A percentile compares a stretch with the other conserved stretches of the same genome.
These are phyloP conservation scores for Candida sakaeoensis DNA, from an alignment of 805 yeast species.

Conservation along the genomic window DNA sequence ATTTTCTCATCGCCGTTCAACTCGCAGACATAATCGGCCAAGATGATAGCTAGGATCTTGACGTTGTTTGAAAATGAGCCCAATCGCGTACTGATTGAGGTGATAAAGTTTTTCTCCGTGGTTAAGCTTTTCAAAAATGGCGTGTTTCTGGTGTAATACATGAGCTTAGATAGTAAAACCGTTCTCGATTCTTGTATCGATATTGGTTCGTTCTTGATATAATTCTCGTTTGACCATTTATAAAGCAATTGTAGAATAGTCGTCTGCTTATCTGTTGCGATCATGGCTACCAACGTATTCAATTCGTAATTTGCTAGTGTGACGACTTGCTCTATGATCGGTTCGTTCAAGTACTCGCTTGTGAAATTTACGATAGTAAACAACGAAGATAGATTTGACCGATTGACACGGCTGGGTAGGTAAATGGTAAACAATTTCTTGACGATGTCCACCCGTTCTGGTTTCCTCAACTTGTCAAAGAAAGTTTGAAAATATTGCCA, in stretches of 20 bases:
- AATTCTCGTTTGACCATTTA: constrained; percentile 24
- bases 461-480: constrained; percentile 19
- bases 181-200: constrained; percentile 47
- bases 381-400: constrained; percentile 15
- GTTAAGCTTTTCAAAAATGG: constrained; percentile 27
- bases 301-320: constrained; percentile 19
- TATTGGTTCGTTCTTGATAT: constrained; percentile 38
- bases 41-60: constrained; percentile 51
- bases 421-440: constrained; percentile 15
- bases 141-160: constrained; percentile 14
- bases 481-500: constrained; percentile 20
- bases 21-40: constrained; percentile 51
- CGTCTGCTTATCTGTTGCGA: constrained; percentile 7
- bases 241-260: constrained; percentile 10
- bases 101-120: constrained; percentile 37
- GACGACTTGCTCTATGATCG: constrained; percentile 7
- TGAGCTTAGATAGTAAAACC: constrained; percentile 38
- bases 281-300: constrained; percentile 16
- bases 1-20: constrained; percentile 26
- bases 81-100: constrained; percentile 52
- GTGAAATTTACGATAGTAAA: constrained; percentile 15
- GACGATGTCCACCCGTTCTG: constrained; percentile 22
- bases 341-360: constrained; percentile 8
- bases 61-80: constrained; percentile 43
- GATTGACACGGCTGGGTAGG: constrained; percentile 8